Evolutionary conservation across 2,329 filamentous ascomycete species (phyloP), one percentile per base, ranked within the genome.

Genomic region (Pestalotiopsis sp.): DNA sequence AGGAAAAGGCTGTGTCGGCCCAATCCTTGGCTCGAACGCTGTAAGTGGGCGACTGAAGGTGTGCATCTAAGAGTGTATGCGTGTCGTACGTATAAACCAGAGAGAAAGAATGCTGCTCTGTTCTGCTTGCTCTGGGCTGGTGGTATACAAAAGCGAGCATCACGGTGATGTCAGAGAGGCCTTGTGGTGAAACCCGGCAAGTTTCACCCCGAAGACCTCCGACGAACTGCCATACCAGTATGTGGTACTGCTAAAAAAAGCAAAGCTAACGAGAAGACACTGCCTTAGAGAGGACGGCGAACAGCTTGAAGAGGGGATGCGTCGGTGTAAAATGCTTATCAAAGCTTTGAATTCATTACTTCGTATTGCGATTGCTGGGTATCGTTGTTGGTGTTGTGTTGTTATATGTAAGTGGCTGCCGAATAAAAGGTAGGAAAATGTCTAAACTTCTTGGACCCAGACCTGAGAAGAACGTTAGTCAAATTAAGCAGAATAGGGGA

Each of bases 371-470:
- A 74, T 75, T 64, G 73, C 72, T 74, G 75, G 75, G 75, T 77
- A 77, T 77, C 75, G 73, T 75, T 72, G 70, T 35, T 35, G 30
- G 30, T 35, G 30, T 35, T 9, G 30, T 35, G 30, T 35, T 35
- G 30, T 35, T 35, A 35, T 72, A 74, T 48, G 55, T 71, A 70
- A 70, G 70, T 73, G 70, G 74, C 71, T 69, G 68, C 72, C 71
- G 71, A 73, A 71, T 52, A 56, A 52, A 35, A 52, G 55, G 44
- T 64, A 57, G 65, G 67, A 73, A 35, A 70, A 68, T 64, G 82
- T 70, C 85, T 86, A 56, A 73, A 81, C 71, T 73, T 81, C 80
- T 75, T 83, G 78, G 72, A 85, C 79, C 83, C 83, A 85, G 76
- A 86, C 81, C 84, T 85, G 72, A 59, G 60, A 38, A 20, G 10